These are phyloP conservation scores for Cicer chorassanicum DNA, from an alignment of 306 rosid species.

Conservation along the genomic window DNA sequence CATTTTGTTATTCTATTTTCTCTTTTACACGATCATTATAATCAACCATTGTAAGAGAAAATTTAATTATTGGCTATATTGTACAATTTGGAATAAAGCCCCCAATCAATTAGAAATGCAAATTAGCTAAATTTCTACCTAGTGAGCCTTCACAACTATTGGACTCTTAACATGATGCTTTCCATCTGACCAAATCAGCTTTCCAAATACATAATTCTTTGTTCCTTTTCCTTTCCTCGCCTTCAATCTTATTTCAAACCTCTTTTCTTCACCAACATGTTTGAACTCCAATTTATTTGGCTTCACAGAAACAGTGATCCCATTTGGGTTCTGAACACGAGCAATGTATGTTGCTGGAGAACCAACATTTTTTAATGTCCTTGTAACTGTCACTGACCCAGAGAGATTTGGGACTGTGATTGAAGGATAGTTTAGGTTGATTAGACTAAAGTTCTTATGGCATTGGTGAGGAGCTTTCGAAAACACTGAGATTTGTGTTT, in stretches of 20 bases:
- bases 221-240: constrained; percentile 45
- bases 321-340: constrained; percentile 55
- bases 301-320: constrained; percentile 58
- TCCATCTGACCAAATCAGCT: constrained; percentile 80
- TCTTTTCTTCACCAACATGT: constrained; percentile 68
- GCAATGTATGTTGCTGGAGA: constrained; percentile 65
- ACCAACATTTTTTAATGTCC: constrained; percentile 81
- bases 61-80: constrained; percentile 7
- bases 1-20: not conserved
- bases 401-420: constrained; percentile 74
- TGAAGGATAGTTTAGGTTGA: constrained; percentile 82
- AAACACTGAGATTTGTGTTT: constrained; percentile 57
- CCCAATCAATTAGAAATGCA: constrained; percentile 22
- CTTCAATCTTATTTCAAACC: constrained; percentile 57
- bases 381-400: constrained; percentile 56
- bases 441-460: constrained; percentile 48
- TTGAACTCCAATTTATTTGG: constrained; percentile 69
- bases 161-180: constrained; percentile 78
- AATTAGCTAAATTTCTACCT: constrained; percentile 42
- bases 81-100: constrained; percentile 29
- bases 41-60: constrained; percentile 11
- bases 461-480: constrained; percentile 54
- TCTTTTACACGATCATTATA: constrained; percentile 26
- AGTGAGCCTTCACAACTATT: constrained; percentile 65
- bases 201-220: constrained; percentile 68